Conservation (phyloP, 192 early-diverging fungal species). For the Entomortierella parvispora region DNA sequence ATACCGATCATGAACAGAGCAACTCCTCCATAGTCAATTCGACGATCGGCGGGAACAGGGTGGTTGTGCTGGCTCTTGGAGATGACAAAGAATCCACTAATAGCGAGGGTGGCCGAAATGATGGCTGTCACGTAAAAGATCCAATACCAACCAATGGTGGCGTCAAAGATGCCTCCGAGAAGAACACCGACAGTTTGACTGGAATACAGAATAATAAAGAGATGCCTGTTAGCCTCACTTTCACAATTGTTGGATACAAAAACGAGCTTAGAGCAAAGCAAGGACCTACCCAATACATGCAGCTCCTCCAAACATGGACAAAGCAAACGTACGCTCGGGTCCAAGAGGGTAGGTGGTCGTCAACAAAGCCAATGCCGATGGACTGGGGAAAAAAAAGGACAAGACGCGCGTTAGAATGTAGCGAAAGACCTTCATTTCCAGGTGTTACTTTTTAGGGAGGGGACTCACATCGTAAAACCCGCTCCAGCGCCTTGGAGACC, state of each 20-base stretch:
- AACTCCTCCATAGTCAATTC: constrained; percentile 30
- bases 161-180: constrained; percentile 49
- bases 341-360: constrained; percentile 43
- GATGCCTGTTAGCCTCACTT: neutral
- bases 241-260: neutral
- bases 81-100: constrained; percentile 43
- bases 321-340: constrained; percentile 38
- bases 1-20: constrained; percentile 41
- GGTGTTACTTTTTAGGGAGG: neutral
- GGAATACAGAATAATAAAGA: neutral
- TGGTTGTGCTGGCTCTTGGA: constrained; percentile 18
- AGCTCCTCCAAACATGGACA: constrained; percentile 42
- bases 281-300: constrained; percentile 22
- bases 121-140: constrained; percentile 54
- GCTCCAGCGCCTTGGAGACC: constrained; percentile 49
- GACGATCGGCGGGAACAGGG: constrained; percentile 15
- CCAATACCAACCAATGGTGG: constrained; percentile 54
- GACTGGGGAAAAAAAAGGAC: constrained; percentile 3
- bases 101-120: constrained; percentile 20
- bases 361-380: constrained; percentile 36
- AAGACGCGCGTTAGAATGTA: neutral
- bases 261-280: neutral
- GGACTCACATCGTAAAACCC: constrained; percentile 46
- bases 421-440: neutral
- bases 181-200: constrained; percentile 43